Evolutionary conservation across 352 stramenopile genomes (phyloP).

Genomic region (Globisporangium irregulare): DNA sequence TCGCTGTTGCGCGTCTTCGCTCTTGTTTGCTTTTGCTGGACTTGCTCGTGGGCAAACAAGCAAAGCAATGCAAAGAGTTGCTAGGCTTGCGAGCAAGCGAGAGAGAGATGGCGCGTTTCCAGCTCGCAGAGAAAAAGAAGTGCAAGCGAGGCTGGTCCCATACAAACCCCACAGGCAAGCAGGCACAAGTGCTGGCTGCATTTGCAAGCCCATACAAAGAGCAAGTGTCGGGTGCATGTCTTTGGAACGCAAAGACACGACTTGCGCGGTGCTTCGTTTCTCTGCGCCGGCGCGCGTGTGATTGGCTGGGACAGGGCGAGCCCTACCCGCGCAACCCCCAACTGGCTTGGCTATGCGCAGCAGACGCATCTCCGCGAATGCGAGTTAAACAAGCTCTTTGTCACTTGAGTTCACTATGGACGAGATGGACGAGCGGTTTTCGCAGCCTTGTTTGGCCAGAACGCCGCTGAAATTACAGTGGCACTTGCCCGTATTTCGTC

Average conservation of each 20-base stretch:
- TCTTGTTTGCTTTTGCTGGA: constrained; percentile 1
- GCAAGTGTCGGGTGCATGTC: constrained; percentile 7
- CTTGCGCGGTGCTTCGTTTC: constrained; percentile 7
- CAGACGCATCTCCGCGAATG: background rate
- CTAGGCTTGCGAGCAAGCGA: background rate
- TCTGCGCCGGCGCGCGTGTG: background rate
- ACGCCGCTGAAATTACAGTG: background rate
- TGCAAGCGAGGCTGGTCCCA: background rate
- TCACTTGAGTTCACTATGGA: background rate
- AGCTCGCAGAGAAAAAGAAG: constrained; percentile 4
- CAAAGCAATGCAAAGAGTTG: background rate
- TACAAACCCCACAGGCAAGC: background rate
- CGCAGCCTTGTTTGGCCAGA: background rate
- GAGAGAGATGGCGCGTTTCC: background rate
- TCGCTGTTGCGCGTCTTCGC: background rate
- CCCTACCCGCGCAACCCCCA: background rate
- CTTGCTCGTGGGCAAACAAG: background rate
- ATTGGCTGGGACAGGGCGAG: background rate
- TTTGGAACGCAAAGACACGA: background rate
- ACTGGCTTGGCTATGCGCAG: constrained; percentile 2
- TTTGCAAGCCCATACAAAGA: background rate
- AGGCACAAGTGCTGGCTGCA: background rate
- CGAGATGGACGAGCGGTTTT: background rate
- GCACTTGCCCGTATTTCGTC: background rate
- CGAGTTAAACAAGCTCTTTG: background rate